Evolutionary conservation across 179 eudicot species (phyloP), one percentile per base, ranked within the genome.

Genomic region (Spinacia oleracea): DNA sequence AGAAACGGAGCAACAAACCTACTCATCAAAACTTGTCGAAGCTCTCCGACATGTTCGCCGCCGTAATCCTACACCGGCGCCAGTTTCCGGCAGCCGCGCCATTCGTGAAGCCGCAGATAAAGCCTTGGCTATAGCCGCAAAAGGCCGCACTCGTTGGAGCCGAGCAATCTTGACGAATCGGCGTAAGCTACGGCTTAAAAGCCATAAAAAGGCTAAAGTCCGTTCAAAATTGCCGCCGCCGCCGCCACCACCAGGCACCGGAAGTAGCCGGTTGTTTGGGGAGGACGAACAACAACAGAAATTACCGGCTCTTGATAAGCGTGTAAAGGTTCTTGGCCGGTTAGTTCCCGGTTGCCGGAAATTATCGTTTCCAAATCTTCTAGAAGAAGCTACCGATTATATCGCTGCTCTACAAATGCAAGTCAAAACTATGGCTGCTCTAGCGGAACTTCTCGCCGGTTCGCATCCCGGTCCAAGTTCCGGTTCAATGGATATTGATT

Each of bases 331-430:
- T 9, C 83, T 93, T 40, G 86, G 97, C 45, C 89, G 91, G 63
- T 79, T 93, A 34, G 96, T 93, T 62, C 98, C 98, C 69, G 98
- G 98, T 74, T 92, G 98, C 87, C 87, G 89, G 85, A 92, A 89
- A 59, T 59, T 90, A 2, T 79, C 97, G 68, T 85, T 92, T 40
- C 90, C 98, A 73, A 90, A 83, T 55, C 92, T 93, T 72, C 92
- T 93, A 27, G 98, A 90, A 77, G 98, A 93, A 84, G 77, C 92
- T 0, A 89, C 88, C 0, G 97, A 93, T 79, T 93, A 93, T 72
- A 91, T 92, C 20, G 88, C 96, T 10, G 98, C 98, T 60, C 69
- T 93, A 66, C 87, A 93, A 87, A 93, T 93, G 98, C 98, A 93
- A 78, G 93, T 92, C 65, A 85, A 89, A 78, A 88, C 98, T 59